phyloP scores from a whole-genome alignment of 2,329 filamentous ascomycete genomes.

The Microsporum ferrugineum region DNA sequence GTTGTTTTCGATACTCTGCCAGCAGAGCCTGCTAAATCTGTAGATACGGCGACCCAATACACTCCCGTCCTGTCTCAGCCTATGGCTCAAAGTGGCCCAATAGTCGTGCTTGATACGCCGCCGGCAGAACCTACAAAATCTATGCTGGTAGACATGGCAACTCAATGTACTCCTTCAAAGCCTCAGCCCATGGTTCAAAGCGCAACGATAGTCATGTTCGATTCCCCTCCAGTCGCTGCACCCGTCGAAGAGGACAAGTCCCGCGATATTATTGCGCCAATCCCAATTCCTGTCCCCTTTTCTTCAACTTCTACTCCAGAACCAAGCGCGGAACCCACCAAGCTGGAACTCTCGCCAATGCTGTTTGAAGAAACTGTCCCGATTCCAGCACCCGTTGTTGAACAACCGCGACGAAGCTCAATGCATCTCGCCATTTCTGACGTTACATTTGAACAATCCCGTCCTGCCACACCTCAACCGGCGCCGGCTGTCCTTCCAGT shows the following conservation, averaged over 20 bases:
- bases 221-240: conserved; percentile 29
- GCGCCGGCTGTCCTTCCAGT: neutral
- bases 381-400: conserved; percentile 34
- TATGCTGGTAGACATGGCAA: neutral
- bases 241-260: neutral
- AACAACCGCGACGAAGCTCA: conserved; percentile 20
- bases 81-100: neutral
- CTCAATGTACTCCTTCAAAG: neutral
- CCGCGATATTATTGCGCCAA: neutral
- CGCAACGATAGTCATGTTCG: conserved; percentile 19
- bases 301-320: conserved; percentile 9
- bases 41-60: neutral
- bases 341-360: conserved; percentile 25
- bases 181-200: conserved; percentile 2
- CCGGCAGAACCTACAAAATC: neutral
- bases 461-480: conserved; percentile 16
- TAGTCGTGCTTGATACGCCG: neutral
- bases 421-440: conserved; percentile 22
- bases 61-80: neutral
- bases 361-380: conserved; percentile 27
- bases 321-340: conserved; percentile 12
- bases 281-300: conserved; percentile 6
- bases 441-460: conserved; percentile 23
- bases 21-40: neutral
- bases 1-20: conserved; percentile 18